phyloP scores from a whole-genome alignment of 1,139 yeast genomes.

The Hyphopichia burtonii region DNA sequence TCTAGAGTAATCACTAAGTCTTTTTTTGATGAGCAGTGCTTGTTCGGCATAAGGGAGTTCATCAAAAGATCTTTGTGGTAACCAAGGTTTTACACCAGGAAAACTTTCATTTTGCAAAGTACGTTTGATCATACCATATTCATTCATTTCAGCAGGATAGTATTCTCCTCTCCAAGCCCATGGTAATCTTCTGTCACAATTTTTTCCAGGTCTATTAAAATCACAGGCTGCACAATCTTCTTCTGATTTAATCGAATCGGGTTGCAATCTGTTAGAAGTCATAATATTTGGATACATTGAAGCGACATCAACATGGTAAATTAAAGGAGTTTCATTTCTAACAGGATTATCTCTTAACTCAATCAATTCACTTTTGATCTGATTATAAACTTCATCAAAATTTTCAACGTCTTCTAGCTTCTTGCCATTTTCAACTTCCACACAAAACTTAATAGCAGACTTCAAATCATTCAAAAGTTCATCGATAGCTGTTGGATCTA shows the following conservation, averaged over 20 bases:
- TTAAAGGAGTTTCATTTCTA: conserved; percentile 76
- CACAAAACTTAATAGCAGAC: conserved; percentile 75
- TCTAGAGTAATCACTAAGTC: conserved; percentile 81
- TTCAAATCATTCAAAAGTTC: conserved; percentile 74
- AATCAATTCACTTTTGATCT: conserved; percentile 53
- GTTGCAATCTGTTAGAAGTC: conserved; percentile 96
- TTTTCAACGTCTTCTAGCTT: conserved; percentile 69
- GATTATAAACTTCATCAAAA: conserved; percentile 67
- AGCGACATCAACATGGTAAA: conserved; percentile 98
- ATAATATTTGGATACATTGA: conserved; percentile 99
- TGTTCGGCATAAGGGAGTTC: conserved; percentile 79
- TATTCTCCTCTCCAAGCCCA: conserved; percentile 99
- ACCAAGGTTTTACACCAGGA: conserved; percentile 59
- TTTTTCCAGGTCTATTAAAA: conserved; percentile 91
- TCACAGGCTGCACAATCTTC: conserved; percentile 98
- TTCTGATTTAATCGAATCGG: conserved; percentile 95
- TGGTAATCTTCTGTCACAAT: conserved; percentile 84
- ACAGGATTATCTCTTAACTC: conserved; percentile 62
- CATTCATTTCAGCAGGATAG: conserved; percentile 88
- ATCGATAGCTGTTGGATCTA: conserved; percentile 82
- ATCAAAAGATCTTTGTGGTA: conserved; percentile 62
- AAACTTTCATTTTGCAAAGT: conserved; percentile 78
- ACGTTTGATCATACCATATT: conserved; percentile 85
- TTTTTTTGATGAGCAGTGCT: conserved; percentile 69
- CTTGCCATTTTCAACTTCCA: conserved; percentile 78